Conservation (phyloP, 495 filamentous ascomycete species). For the Hypoxylon perforatum region DNA sequence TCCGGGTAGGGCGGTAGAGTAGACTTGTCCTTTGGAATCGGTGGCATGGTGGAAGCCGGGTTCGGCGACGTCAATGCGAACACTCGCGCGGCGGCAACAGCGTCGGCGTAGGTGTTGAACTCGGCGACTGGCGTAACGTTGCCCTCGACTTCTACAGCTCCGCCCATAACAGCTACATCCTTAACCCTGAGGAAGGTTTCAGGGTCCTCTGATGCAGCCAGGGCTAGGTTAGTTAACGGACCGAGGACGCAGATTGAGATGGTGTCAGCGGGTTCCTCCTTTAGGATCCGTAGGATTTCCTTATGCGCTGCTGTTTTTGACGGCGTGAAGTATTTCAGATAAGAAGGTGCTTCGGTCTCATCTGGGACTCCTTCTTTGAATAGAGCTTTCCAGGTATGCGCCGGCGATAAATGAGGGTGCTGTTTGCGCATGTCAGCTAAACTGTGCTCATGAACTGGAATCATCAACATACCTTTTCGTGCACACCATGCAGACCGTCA, state of each 20-base stretch:
- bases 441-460: not conserved
- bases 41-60: constrained; percentile 76
- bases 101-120: constrained; percentile 87
- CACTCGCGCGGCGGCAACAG: constrained; percentile 85
- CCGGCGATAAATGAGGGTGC: constrained; percentile 88
- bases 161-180: constrained; percentile 97
- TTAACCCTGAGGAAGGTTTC: constrained; percentile 88
- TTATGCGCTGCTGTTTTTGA: constrained; percentile 77
- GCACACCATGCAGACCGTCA: constrained; percentile 93
- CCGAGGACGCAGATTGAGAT: constrained; percentile 91
- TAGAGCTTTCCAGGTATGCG: constrained; percentile 84
- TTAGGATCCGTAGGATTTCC: constrained; percentile 85
- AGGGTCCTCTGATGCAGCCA: constrained; percentile 85
- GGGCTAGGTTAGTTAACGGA: constrained; percentile 88
- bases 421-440: constrained; percentile 48
- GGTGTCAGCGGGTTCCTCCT: constrained; percentile 80
- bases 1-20: constrained; percentile 73
- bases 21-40: constrained; percentile 54
- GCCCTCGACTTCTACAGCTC: constrained; percentile 79
- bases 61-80: constrained; percentile 87
- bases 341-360: constrained; percentile 52
- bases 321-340: constrained; percentile 71
- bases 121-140: constrained; percentile 85
- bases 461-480: constrained; percentile 70
- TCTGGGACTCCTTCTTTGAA: constrained; percentile 68